Evolutionary conservation across 1,139 yeast species (phyloP), one percentile per base, ranked within the genome.

Genomic region (Casaregolazyma lundiana): DNA sequence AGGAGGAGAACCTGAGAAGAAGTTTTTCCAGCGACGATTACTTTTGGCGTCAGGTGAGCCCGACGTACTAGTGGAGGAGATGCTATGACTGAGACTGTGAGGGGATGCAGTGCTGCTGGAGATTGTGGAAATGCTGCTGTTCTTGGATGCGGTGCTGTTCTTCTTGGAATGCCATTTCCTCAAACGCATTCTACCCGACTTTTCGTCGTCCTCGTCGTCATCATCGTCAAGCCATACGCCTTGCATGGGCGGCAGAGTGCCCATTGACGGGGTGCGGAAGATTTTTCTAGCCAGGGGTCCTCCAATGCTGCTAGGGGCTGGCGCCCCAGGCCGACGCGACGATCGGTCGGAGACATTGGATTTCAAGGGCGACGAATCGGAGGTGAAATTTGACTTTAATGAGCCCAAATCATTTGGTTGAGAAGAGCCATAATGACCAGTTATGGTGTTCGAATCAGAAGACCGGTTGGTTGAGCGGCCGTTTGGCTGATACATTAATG

Each of bases 151-250:
- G 16, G 38, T 17, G 19, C 30, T 32, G 15, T 18, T 26, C 18
- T 42, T 42, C 19, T 39, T 32, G 5, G 39, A 36, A 35, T 42
- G 45, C 45, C 45, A 42, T 26, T 42, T 42, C 19, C 18, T 43
- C 30, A 29, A 15, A 17, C 18, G 13, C 24, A 30, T 22, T 11
- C 36, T 30, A 15, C 30, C 22, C 21, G 26, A 38, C 9, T 16
- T 26, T 24, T 24, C 38, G 13, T 44, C 49, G 9, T 41, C 44
- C 5, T 41, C 50, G 19, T 48, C 53, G 19, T 54, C 56, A 29
- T 47, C 52, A 29, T 55, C 59, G 43, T 58, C 62, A n/a, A 58
- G 53, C 62, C 62, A 58, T 11, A 58, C 61, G 35, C 51, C 52
- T 6, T 44, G 38, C 62, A 58, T 58, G 7, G 59, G 60, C 5